Evolutionary conservation across 257 asterid genomes (phyloP), one percentile per base, ranked within the genome.

Genomic region (Nicotiana benthamiana): DNA sequence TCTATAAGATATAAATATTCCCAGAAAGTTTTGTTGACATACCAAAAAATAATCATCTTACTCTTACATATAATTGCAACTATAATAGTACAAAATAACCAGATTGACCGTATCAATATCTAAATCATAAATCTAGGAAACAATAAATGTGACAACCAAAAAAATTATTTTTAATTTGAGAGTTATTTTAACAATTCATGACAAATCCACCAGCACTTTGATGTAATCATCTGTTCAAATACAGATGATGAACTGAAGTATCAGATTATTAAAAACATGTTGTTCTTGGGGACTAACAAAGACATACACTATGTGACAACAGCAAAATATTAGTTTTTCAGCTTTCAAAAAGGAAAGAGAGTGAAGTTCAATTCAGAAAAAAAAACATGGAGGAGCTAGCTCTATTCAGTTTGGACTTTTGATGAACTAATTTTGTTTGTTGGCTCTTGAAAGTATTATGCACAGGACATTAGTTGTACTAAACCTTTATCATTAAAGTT

Each of bases 281-380:
- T 48, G 82, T 60, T 66, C 77, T 4, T 52, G 30, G 48, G 40
- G 54, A 32, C 77, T 63, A 77, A 75, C 52, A 65, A 80, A 62
- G 88, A 85, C 88, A 80, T 22, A 34, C 70, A 68, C 83, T 75
- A 82, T 27, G 80, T 54, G 85, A 75, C 86, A 76, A 85, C 43
- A 59, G 2, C 53, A 75, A 75, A 85, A 65, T 32, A 77, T 48
- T 46, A 64, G 62, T 63, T 77, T 76, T 81, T 30, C 72, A 67
- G 48, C 64, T 82, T 64, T 79, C 46, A 27, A 32, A 72, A 30
- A 67, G 80, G 62, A 60, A 80, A 77, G 72, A 61, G 54, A 66
- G n/a, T n/a, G 17, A 59, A 54, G 75, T 46, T 18, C 22, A 65
- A 51, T 54, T 60, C 36, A 57, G 57, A 66, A 2, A 20, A 36